These are phyloP conservation scores for Fusarium marasasianum DNA, from an alignment of 2,329 filamentous ascomycete genomes.

Conservation along the genomic window DNA sequence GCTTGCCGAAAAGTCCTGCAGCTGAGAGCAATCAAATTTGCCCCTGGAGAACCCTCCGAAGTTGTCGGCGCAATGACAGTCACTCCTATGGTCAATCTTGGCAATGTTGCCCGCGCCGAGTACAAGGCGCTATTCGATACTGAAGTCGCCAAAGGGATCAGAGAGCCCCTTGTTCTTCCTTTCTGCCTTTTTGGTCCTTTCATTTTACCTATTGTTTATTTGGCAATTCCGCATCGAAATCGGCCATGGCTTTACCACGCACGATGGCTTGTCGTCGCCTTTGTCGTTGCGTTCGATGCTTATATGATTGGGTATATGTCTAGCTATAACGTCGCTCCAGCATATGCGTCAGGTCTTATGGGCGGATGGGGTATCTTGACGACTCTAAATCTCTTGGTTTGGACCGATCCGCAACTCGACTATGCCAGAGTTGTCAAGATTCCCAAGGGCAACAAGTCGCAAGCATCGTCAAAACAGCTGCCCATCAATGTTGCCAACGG, in stretches of 20 bases:
- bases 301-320: conserved; percentile 54
- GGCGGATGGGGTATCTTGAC: conserved; percentile 62
- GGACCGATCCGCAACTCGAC: conserved; percentile 65
- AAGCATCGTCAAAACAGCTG: background rate
- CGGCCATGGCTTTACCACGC: conserved; percentile 61
- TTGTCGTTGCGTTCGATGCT: conserved; percentile 55
- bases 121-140: conserved; percentile 52
- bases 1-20: background rate
- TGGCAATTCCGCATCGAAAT: conserved; percentile 63
- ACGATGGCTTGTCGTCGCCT: conserved; percentile 59
- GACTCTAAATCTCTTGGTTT: conserved; percentile 60
- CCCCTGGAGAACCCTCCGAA: background rate
- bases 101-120: conserved; percentile 41
- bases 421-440: conserved; percentile 60
- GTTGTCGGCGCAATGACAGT: conserved; percentile 10
- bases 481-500: background rate
- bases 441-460: conserved; percentile 2
- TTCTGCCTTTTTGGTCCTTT: conserved; percentile 59
- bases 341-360: conserved; percentile 62
- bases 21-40: background rate
- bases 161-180: conserved; percentile 62
- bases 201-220: conserved; percentile 62
- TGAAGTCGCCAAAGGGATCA: conserved; percentile 50
- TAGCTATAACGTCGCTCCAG: conserved; percentile 61
- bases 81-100: conserved; percentile 31